Percentiles rank a stretch among this genome's conserved stretches.
Evolutionary conservation across 1,139 yeast genomes (phyloP).

Genomic region (Groenewaldozyma sp.): DNA sequence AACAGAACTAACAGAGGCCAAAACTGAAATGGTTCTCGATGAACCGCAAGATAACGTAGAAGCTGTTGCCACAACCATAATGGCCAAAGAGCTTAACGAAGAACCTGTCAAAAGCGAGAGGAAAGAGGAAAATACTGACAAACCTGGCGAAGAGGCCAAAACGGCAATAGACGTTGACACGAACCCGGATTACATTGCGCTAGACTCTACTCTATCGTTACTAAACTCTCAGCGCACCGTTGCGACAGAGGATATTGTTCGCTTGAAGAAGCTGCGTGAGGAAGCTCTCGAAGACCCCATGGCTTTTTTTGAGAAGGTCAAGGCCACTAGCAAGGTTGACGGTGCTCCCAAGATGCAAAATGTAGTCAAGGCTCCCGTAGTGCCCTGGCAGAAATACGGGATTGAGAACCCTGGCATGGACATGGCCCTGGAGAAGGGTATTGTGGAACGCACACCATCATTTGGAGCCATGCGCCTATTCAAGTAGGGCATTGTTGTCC

Average conservation of each 20-base stretch:
- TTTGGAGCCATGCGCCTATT: slow-evolving; percentile 11
- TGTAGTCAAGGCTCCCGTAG: slow-evolving; percentile 20
- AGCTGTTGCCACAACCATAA: no score
- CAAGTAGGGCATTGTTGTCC: not conserved
- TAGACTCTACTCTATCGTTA: slow-evolving; percentile 23
- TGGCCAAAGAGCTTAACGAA: no score
- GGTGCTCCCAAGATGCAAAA: slow-evolving; percentile 20
- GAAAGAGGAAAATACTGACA: not conserved
- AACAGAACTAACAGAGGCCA: no score
- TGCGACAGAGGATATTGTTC: slow-evolving; percentile 21
- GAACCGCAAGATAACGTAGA: no score
- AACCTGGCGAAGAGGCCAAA: not conserved
- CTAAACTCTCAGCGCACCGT: slow-evolving; percentile 19
- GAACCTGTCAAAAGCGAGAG: no score
- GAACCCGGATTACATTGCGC: slow-evolving; percentile 28
- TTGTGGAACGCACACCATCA: slow-evolving; percentile 7
- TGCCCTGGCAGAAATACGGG: slow-evolving; percentile 23
- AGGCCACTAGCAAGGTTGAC: slow-evolving; percentile 13
- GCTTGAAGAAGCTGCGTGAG: slow-evolving; percentile 18
- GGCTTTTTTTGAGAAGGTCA: slow-evolving; percentile 16
- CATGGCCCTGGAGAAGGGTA: slow-evolving; percentile 6
- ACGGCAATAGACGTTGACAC: slow-evolving; percentile 9
- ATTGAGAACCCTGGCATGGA: slow-evolving; percentile 10
- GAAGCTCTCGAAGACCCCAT: slow-evolving; percentile 23
- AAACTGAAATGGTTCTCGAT: no score